Base-by-base conservation (phyloP, 352 stramenopile genomes). In the Phytophthora capsici region DNA sequence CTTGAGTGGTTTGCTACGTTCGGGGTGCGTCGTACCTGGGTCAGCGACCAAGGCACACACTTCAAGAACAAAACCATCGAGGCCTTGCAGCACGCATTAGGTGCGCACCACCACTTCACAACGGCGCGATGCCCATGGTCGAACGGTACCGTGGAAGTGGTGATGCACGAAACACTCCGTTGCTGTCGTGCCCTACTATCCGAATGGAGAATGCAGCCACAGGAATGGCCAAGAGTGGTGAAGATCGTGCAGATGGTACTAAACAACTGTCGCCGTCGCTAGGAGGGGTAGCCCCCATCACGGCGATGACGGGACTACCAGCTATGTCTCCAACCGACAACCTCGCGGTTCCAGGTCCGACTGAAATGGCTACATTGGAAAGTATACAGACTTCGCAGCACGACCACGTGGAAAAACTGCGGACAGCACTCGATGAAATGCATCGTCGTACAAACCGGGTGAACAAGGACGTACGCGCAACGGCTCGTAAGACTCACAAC, bases 21-120 rank as follows among this genome's bases (percentile, higher is more conserved):
- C 23, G 63, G 56, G 0, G 57, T 57, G 0, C 62, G 63, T 17
- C 43, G 26, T 3, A 25, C 52, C 7, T 76, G 75, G 72, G 60
- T 77, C 0, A 71, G 56, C 1, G 76, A 82, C 17, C 38, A 57
- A 10, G 69, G 73, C n/a, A n/a, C n/a, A n/a, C n/a, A n/a, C n/a
- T n/a, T n/a, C n/a, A n/a, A n/a, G n/a, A n/a, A n/a, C n/a, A 0
- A 63, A 34, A 0, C 69, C 1, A 73, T 78, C 3, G 36, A 71
- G 16, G 34, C 63, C 1, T 16, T 75, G 0, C 52, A 56, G 1
- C 17, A 58, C 4, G 13, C 51, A 2, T 32, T 73, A 0, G 56
- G 57, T 1, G 46, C 36, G 16, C 54, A 70, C 3, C 64, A 81
- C 9, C 63, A 75, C 17, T 78, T 84, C 28, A 53, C 63, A 0